Percentiles rank a stretch among this genome's conserved stretches.
phyloP scores from a whole-genome alignment of 1,284 basidiomycete species.

The Puccinia polysora region DNA sequence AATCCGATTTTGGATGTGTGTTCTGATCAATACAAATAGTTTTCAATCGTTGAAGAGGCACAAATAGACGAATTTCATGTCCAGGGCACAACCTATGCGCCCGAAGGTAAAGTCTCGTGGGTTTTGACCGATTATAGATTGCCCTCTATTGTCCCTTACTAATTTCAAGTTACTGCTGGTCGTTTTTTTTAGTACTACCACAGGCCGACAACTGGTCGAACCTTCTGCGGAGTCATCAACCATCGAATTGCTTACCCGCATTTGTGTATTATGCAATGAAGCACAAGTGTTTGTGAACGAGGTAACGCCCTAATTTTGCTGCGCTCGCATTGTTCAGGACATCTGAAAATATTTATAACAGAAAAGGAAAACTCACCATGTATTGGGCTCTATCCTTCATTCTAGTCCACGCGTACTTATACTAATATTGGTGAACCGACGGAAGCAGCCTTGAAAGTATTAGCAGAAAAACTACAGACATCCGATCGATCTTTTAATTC shows the following conservation, averaged over 20 bases:
- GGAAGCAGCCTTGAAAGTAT: slow-evolving; percentile 85
- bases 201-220: slow-evolving; percentile 18
- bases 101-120: slow-evolving; percentile 64
- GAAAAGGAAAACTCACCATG: not conserved
- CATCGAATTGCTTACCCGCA: slow-evolving; percentile 65
- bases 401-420: slow-evolving; percentile 72
- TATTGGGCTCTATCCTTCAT: slow-evolving; percentile 44
- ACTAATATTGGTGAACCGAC: slow-evolving; percentile 91
- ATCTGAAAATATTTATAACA: not conserved
- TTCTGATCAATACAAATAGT: slow-evolving; percentile 56
- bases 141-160: not conserved
- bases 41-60: slow-evolving; percentile 65
- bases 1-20: not conserved
- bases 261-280: slow-evolving; percentile 86
- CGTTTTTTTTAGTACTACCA: slow-evolving; percentile 5
- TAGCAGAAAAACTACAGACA: slow-evolving; percentile 73
- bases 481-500: slow-evolving; percentile 56
- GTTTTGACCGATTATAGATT: slow-evolving; percentile 16
- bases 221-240: slow-evolving; percentile 42
- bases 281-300: slow-evolving; percentile 78
- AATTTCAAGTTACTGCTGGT: not conserved
- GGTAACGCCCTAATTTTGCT: slow-evolving; percentile 54
- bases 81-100: slow-evolving; percentile 84
- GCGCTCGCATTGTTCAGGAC: not conserved
- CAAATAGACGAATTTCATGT: slow-evolving; percentile 68